These are phyloP conservation scores for Albugo laibachii DNA, from an alignment of 352 stramenopile genomes.

Conservation along the genomic window DNA sequence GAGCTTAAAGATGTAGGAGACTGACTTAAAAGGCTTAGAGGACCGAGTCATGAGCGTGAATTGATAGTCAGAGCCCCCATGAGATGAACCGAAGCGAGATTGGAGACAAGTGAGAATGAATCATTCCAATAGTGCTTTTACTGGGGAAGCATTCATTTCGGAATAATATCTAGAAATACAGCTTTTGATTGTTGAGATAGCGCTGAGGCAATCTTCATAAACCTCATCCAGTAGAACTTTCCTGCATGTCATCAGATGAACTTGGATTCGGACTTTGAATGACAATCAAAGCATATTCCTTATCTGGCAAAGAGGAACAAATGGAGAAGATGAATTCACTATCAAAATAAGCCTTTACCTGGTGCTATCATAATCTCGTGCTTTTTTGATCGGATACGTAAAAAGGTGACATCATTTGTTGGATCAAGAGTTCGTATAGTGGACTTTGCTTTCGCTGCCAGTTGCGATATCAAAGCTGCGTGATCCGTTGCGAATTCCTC, in stretches of 20 bases:
- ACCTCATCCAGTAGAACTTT: not conserved
- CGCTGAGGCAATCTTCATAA: too few relatives aligned
- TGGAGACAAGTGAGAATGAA: too few relatives aligned
- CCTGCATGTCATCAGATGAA: constrained; percentile 5
- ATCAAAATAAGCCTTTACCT: constrained; percentile 8
- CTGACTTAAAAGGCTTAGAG: too few relatives aligned
- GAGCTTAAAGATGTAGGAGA: too few relatives aligned
- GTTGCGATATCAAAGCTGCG: constrained; percentile 68
- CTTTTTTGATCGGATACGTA: constrained; percentile 86
- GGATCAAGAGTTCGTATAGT: constrained; percentile 83
- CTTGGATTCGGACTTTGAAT: constrained; percentile 78
- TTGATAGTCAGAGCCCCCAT: too few relatives aligned
- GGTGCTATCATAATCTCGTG: constrained; percentile 88
- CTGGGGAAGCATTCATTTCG: too few relatives aligned
- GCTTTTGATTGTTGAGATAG: too few relatives aligned
- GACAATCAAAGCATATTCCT: constrained; percentile 87
- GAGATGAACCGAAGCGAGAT: too few relatives aligned
- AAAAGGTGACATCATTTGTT: constrained; percentile 86
- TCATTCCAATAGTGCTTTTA: too few relatives aligned
- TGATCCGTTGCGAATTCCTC: constrained; percentile 80
- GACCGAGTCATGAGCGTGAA: too few relatives aligned
- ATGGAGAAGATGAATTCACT: not conserved
- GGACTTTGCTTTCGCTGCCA: constrained; percentile 79
- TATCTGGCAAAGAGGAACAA: constrained; percentile 28
- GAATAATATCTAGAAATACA: too few relatives aligned